A percentile compares a stretch with the other conserved stretches of the same genome.
These are phyloP conservation scores for Paecilomyces fulvus DNA, from an alignment of 2,329 filamentous ascomycete genomes.

Conservation along the genomic window DNA sequence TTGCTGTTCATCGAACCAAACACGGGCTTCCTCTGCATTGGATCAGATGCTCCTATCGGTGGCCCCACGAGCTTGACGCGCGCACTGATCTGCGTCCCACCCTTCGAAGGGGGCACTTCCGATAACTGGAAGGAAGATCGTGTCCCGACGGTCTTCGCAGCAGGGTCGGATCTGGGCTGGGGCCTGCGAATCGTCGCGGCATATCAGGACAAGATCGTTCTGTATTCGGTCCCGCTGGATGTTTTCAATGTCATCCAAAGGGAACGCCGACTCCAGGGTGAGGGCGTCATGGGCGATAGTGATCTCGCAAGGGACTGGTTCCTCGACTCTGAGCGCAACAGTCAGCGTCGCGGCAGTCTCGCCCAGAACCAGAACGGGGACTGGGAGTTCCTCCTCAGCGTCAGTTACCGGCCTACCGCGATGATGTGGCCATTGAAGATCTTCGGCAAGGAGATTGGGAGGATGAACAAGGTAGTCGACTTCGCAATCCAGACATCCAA, in stretches of 20 bases:
- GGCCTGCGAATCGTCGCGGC: constrained; percentile 52
- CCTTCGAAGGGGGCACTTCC: constrained; percentile 12
- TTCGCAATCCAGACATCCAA: constrained; percentile 38
- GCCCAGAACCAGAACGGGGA: constrained; percentile 27
- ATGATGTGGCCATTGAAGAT: constrained; percentile 44
- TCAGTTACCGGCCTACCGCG: constrained; percentile 25
- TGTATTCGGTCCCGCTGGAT: constrained; percentile 56
- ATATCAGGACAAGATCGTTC: constrained; percentile 44
- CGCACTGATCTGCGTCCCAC: constrained; percentile 49
- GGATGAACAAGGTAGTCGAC: constrained; percentile 40
- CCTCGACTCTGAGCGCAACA: constrained; percentile 18
- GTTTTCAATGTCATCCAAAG: constrained; percentile 37
- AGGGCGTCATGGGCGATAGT: constrained; percentile 26
- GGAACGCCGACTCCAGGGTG: constrained; percentile 23
- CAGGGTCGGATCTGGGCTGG: constrained; percentile 48
- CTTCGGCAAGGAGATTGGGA: constrained; percentile 42
- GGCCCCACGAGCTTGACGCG: constrained; percentile 50
- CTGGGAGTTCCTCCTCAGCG: constrained; percentile 33
- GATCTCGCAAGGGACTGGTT: constrained; percentile 25
- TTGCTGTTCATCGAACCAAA: constrained; percentile 56
- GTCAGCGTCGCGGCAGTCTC: constrained; percentile 20
- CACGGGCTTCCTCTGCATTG: constrained; percentile 50
- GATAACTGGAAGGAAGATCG: constrained; percentile 13
- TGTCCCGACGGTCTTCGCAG: constrained; percentile 47
- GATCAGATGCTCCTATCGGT: constrained; percentile 52